Evolutionary conservation across 192 early-diverging fungal species (phyloP), one percentile per base, ranked within the genome.

Genomic region (Rhizophagus sp.): DNA sequence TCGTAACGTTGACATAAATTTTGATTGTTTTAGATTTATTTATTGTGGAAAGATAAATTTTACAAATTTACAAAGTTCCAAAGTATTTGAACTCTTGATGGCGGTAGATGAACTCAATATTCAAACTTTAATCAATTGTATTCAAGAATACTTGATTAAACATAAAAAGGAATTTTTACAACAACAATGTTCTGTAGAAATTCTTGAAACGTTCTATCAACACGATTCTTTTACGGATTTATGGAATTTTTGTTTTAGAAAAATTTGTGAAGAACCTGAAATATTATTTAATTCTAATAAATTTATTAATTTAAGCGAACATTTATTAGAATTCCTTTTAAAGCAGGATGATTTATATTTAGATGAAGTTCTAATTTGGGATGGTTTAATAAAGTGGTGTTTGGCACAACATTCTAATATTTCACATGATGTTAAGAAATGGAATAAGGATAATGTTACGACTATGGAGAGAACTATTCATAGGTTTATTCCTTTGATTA

Each of bases 311-410:
- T 22, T 57, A 57, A 19, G 6, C 3, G 17, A 15, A 22, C 5
- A 4, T 57, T 22, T 57, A 22, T 57, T 57, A 7, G 52, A 57
- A 57, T 22, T 57, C 6, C 3, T 57, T 22, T 22, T 57, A 5
- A 39, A 47, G 17, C 25, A 13, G 1, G 52, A 57, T 57, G 19
- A 22, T 57, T 57, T 57, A 57, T 7, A 22, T 22, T 22, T 57
- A n/a, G 17, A 22, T 22, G 52, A 57, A 22, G 22, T 57, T 57
- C 17, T 19, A 6, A 57, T 57, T 22, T 57, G 52, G 52, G 17
- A 57, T 22, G 17, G 17, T 57, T 57, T 73, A 47, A 25, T 73
- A 8, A 73, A 73, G n/a, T 73, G 71, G 71, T n/a, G 13, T 22
- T 22, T 57, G 4, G 71, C n/a, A 2, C 34, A 49, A 49, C 11